phyloP scores from a whole-genome alignment of 345 rosid species.

The Schrenkiella parvula region DNA sequence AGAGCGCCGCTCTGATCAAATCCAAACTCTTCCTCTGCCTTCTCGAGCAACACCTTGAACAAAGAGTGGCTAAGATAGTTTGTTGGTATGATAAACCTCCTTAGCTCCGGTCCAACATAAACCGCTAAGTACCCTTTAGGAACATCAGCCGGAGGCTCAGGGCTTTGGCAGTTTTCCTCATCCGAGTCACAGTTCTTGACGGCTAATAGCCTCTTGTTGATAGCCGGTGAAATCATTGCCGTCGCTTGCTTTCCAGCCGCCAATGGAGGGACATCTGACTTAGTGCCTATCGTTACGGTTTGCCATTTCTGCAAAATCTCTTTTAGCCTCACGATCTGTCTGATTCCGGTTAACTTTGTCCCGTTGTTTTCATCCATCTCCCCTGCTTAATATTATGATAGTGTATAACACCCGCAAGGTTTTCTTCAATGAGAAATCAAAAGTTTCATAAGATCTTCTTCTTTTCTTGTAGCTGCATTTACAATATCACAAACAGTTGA shows the following conservation, averaged over 20 bases:
- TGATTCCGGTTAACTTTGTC: slow-evolving; percentile 62
- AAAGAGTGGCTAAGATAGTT: slow-evolving; percentile 78
- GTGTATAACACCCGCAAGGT: slow-evolving; percentile 16
- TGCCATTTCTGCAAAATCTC: slow-evolving; percentile 95
- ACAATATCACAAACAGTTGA: neutral
- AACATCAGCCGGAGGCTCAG: slow-evolving; percentile 70
- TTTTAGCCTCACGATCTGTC: slow-evolving; percentile 78
- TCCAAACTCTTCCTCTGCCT: slow-evolving; percentile 91
- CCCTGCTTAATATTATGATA: slow-evolving; percentile 27
- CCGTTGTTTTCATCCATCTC: slow-evolving; percentile 66
- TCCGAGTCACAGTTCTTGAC: slow-evolving; percentile 62
- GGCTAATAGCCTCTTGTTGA: slow-evolving; percentile 51
- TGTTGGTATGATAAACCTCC: slow-evolving; percentile 92
- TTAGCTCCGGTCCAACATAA: slow-evolving; percentile 82
- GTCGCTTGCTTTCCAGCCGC: slow-evolving; percentile 18
- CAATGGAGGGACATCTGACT: slow-evolving; percentile 27
- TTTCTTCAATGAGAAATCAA: slow-evolving; percentile 24
- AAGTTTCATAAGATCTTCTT: slow-evolving; percentile 47
- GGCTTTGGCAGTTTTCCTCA: slow-evolving; percentile 72
- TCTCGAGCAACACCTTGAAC: slow-evolving; percentile 81
- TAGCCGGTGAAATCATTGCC: slow-evolving; percentile 39
- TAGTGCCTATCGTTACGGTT: slow-evolving; percentile 54
- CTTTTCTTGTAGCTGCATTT: slow-evolving; percentile 5
- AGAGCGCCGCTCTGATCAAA: slow-evolving; percentile 82
- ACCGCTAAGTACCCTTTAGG: slow-evolving; percentile 92